These are phyloP conservation scores for Mortierella sp. DNA, from an alignment of 371 early-diverging fungal species.

Conservation along the genomic window DNA sequence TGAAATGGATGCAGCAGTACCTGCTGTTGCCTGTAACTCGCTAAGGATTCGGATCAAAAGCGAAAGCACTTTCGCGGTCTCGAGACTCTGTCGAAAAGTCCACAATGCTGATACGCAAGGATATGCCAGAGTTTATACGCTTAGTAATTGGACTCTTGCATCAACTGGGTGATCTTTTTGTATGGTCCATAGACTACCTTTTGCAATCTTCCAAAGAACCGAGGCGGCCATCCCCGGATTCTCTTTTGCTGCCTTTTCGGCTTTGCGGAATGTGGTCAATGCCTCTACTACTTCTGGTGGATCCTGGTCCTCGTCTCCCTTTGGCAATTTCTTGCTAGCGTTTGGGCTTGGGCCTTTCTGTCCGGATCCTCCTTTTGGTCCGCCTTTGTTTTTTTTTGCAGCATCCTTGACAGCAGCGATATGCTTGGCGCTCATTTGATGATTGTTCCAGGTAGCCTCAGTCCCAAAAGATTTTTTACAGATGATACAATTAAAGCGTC, in stretches of 20 bases:
- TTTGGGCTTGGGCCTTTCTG: not conserved
- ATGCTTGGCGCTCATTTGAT: slow-evolving; percentile 55
- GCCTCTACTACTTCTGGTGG: slow-evolving; percentile 44
- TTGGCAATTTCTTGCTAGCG: slow-evolving; percentile 1
- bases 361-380: slow-evolving; percentile 13
- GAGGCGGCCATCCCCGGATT: slow-evolving; percentile 44
- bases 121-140: not conserved
- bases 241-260: slow-evolving; percentile 26
- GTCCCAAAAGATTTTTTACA: slow-evolving; percentile 55
- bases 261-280: slow-evolving; percentile 39
- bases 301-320: slow-evolving; percentile 14
- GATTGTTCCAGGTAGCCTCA: slow-evolving; percentile 54
- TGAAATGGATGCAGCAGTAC: not conserved
- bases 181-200: slow-evolving; percentile 23
- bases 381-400: slow-evolving; percentile 34
- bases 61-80: slow-evolving; percentile 35
- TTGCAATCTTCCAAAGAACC: slow-evolving; percentile 52
- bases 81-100: slow-evolving; percentile 30
- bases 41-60: slow-evolving; percentile 35
- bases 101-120: slow-evolving; percentile 26
- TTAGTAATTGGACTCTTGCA: not conserved
- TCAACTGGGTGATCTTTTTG: not conserved
- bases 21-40: slow-evolving; percentile 14
- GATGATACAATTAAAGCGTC: slow-evolving; percentile 31
- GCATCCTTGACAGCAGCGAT: slow-evolving; percentile 47